Percentiles rank a stretch among this genome's conserved stretches.
These are phyloP conservation scores for Eutrema salsugineum DNA, from an alignment of 441 rosid genomes.

Conservation along the genomic window DNA sequence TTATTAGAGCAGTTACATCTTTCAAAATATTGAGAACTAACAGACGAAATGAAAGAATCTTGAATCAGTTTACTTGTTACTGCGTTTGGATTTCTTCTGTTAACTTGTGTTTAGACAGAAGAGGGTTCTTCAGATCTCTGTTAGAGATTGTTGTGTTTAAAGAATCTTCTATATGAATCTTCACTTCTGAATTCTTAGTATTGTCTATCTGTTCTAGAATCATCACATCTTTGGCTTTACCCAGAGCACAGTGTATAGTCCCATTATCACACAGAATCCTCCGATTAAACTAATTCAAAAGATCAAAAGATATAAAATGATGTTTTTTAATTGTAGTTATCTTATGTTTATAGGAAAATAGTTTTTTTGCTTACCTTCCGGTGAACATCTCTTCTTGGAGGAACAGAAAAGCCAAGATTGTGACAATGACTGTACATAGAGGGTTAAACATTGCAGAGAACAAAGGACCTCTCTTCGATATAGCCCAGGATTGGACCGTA, in stretches of 20 bases:
- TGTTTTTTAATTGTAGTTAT: background rate
- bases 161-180: slow-evolving; percentile 21
- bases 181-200: slow-evolving; percentile 6
- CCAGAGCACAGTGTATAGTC: slow-evolving; percentile 73
- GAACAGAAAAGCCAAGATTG: slow-evolving; percentile 48
- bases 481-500: slow-evolving; percentile 60
- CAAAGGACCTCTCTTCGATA: slow-evolving; percentile 59
- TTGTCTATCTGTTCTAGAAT: slow-evolving; percentile 25
- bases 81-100: slow-evolving; percentile 17
- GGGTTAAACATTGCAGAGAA: slow-evolving; percentile 64
- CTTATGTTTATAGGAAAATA: background rate
- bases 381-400: slow-evolving; percentile 47
- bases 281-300: slow-evolving; percentile 48
- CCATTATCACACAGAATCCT: slow-evolving; percentile 54
- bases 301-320: background rate
- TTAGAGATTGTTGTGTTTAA: slow-evolving; percentile 17
- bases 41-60: background rate
- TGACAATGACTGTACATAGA: slow-evolving; percentile 49
- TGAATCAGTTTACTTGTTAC: background rate
- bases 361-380: slow-evolving; percentile 48
- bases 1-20: background rate
- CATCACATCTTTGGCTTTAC: slow-evolving; percentile 48
- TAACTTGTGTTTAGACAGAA: slow-evolving; percentile 24
- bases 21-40: background rate
- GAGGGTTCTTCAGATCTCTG: slow-evolving; percentile 39